Evolutionary conservation across 148 eudicot species (phyloP), one percentile per base, ranked within the genome.

Genomic region (Amaranthus palmeri): DNA sequence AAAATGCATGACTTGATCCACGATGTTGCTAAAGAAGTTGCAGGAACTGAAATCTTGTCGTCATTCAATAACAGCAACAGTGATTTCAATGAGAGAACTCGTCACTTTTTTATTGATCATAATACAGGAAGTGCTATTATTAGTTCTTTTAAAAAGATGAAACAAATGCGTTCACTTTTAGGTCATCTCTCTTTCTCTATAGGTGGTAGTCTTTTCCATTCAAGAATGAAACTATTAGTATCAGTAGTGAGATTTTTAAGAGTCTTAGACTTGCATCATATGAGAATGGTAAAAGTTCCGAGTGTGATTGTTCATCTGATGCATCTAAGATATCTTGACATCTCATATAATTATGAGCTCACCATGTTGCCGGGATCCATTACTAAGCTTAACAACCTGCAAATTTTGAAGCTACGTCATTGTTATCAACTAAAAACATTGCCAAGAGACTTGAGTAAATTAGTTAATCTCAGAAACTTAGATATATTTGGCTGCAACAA

Each of bases 1-100:
- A 73, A 74, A 64, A 55, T 79, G 63, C 81, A 79, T 54, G 72
- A 69, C 44, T 12, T 79, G 8, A 36, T 79, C 54, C 76, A 63
- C 10, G 68, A 72, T 52, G 36, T 72, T 14, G 76, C 76, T 54
- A 25, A 11, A 63, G 18, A 43, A 54, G 51, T 72, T 3, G 76
- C 61, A 1, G 70, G 70, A 13, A 47, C 14, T 2, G 76, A 47
- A 17, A 52, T 62, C 1, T 2, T 8, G 25, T 15, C 7, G 7
- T 7, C 15, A 25, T 25, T 0, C n/a, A 7, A 15, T 50, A 5
- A n/a, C 8, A 7, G 4, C 7, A 25, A 54, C 4, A 25, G 54
- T 6, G 10, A 18, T 13, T 25, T 47, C 5, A 17, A 46, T 47
- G n/a, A 46, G 10, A 63, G 44, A 49, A 43, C 47, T 54, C 54